Percentiles rank a stretch among this genome's conserved stretches.
These are phyloP conservation scores for Filosporella fistucella DNA, from an alignment of 495 filamentous ascomycete species.

Conservation along the genomic window DNA sequence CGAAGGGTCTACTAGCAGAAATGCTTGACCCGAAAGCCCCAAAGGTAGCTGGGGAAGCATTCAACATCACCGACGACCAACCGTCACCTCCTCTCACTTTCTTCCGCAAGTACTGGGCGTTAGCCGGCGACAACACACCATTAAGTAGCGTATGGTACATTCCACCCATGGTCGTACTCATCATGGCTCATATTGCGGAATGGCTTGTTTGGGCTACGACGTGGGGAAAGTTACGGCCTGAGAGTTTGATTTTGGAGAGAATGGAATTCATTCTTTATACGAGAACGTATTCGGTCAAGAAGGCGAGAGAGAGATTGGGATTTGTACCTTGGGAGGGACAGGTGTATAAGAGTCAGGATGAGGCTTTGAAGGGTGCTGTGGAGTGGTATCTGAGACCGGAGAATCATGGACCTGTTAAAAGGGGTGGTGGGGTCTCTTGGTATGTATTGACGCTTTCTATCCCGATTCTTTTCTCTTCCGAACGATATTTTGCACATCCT, in stretches of 20 bases:
- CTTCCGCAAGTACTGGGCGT: constrained; percentile 69
- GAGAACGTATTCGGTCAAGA: constrained; percentile 13
- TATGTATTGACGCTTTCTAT: background rate
- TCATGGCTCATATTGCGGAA: constrained; percentile 10
- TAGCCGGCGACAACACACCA: constrained; percentile 45
- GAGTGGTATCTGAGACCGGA: constrained; percentile 10
- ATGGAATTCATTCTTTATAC: constrained; percentile 16
- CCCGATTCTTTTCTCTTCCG: too few species aligned
- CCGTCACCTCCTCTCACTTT: constrained; percentile 96
- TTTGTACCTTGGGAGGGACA: constrained; percentile 13
- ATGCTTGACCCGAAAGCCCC: constrained; percentile 39
- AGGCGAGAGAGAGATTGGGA: constrained; percentile 10
- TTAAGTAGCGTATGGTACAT: constrained; percentile 11
- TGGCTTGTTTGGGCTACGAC: constrained; percentile 9
- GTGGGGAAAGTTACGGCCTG: constrained; percentile 6
- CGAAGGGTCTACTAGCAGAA: constrained; percentile 49
- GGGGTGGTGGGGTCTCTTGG: constrained; percentile 2
- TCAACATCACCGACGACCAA: constrained; percentile 88
- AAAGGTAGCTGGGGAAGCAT: constrained; percentile 85
- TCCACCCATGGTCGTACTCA: constrained; percentile 2
- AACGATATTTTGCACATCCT: too few species aligned
- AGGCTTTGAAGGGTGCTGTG: constrained; percentile 7
- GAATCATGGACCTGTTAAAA: constrained; percentile 10
- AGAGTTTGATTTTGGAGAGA: constrained; percentile 1
- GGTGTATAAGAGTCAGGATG: constrained; percentile 7